These are phyloP conservation scores for Lupinus albus DNA, from an alignment of 306 rosid species.

Conservation along the genomic window DNA sequence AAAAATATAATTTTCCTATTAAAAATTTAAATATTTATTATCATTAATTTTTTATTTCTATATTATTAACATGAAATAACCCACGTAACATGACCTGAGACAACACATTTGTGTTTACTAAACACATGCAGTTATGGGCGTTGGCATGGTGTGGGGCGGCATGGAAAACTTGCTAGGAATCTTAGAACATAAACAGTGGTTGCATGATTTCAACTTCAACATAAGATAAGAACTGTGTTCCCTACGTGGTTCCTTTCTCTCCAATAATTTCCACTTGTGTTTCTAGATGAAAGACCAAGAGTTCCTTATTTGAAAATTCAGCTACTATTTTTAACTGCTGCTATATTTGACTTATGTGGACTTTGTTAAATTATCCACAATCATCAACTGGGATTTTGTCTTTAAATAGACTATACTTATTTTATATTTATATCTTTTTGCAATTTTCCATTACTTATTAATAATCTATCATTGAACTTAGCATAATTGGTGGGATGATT, in stretches of 20 bases:
- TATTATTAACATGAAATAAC: too few relatives aligned
- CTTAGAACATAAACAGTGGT: constrained; percentile 32
- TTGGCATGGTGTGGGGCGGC: constrained; percentile 49
- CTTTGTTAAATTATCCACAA: too few relatives aligned
- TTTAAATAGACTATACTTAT: too few relatives aligned
- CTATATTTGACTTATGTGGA: constrained; percentile 40
- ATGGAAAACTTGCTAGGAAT: constrained; percentile 45
- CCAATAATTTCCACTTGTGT: constrained; percentile 11
- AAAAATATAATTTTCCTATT: too few relatives aligned
- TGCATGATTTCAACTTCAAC: constrained; percentile 36
- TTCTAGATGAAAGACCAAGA: background rate
- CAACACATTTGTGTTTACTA: too few relatives aligned
- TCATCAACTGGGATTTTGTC: too few relatives aligned
- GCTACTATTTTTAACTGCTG: constrained; percentile 26
- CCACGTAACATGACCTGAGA: too few relatives aligned
- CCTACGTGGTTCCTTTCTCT: constrained; percentile 39
- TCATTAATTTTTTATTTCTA: too few relatives aligned
- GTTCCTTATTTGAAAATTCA: background rate
- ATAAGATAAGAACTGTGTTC: background rate
- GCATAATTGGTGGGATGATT: background rate
- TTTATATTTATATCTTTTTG: too few relatives aligned
- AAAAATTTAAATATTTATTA: too few relatives aligned
- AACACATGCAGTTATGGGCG: constrained; percentile 45
- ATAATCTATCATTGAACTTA: background rate
- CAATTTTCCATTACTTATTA: too few relatives aligned